phyloP scores from a whole-genome alignment of 148 eudicot species.

The Mesembryanthemum crystallinum region DNA sequence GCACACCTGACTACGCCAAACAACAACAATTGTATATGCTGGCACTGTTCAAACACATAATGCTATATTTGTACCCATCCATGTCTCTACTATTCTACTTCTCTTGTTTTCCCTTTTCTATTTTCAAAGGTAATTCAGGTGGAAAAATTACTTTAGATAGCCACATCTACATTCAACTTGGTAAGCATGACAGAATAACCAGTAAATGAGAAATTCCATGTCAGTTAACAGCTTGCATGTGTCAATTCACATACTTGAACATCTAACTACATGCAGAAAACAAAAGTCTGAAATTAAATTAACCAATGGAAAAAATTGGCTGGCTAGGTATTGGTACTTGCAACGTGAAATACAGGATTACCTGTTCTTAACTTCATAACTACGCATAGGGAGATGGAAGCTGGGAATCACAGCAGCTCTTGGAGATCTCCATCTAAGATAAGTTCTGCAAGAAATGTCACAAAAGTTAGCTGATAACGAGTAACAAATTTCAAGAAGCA shows the following conservation, averaged over 20 bases:
- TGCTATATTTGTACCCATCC: not conserved
- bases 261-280: no score
- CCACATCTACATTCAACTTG: not conserved
- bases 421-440: conserved; percentile 45
- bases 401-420: conserved; percentile 57
- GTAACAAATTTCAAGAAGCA: not conserved
- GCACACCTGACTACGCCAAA: not conserved
- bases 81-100: not conserved
- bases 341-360: not conserved
- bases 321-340: not conserved
- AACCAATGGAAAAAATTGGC: not conserved
- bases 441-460: conserved; percentile 27
- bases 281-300: not conserved
- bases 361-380: conserved; percentile 36
- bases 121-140: not conserved
- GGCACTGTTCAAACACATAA: not conserved
- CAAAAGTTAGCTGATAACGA: not conserved
- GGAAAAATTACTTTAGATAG: no score
- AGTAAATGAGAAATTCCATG: not conserved
- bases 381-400: conserved; percentile 83
- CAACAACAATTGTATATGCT: not conserved
- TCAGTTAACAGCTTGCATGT: not conserved
- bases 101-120: not conserved
- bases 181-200: not conserved
- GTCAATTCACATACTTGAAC: not conserved